A percentile compares a stretch with the other conserved stretches of the same genome.
phyloP scores from a whole-genome alignment of 2,329 filamentous ascomycete genomes.

The Fusarium denticulatum region DNA sequence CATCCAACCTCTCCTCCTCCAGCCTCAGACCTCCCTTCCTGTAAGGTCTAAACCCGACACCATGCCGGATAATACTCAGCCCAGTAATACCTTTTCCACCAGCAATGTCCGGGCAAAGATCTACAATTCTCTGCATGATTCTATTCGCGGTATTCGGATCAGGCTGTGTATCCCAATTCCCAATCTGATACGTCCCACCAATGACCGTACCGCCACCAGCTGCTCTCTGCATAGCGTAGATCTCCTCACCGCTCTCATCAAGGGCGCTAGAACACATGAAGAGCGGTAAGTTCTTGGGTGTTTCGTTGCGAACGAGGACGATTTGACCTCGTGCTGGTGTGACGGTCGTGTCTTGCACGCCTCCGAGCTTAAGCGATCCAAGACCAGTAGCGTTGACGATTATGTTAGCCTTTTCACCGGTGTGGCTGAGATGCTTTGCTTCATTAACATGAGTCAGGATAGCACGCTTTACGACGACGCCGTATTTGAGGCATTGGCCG shows the following conservation, averaged over 20 bases:
- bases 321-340: slow-evolving; percentile 84
- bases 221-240: slow-evolving; percentile 86
- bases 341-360: slow-evolving; percentile 79
- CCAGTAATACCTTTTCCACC: slow-evolving; percentile 74
- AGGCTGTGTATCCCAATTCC: slow-evolving; percentile 80
- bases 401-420: slow-evolving; percentile 68
- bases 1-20: slow-evolving; percentile 65
- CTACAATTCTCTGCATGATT: slow-evolving; percentile 81
- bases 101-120: slow-evolving; percentile 71
- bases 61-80: slow-evolving; percentile 80
- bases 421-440: slow-evolving; percentile 62
- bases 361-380: slow-evolving; percentile 77
- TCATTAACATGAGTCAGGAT: slow-evolving; percentile 75
- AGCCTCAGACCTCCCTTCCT: slow-evolving; percentile 78
- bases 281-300: slow-evolving; percentile 72
- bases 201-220: slow-evolving; percentile 81
- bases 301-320: slow-evolving; percentile 78
- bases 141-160: slow-evolving; percentile 80
- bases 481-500: slow-evolving; percentile 79
- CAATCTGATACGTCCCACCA: slow-evolving; percentile 83
- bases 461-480: slow-evolving; percentile 74
- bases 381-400: slow-evolving; percentile 89
- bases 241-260: slow-evolving; percentile 75
- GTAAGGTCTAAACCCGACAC: slow-evolving; percentile 82
- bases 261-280: slow-evolving; percentile 75